Evolutionary conservation across 306 rosid genomes (phyloP).

Genomic region (Casuarina equisetifolia): DNA sequence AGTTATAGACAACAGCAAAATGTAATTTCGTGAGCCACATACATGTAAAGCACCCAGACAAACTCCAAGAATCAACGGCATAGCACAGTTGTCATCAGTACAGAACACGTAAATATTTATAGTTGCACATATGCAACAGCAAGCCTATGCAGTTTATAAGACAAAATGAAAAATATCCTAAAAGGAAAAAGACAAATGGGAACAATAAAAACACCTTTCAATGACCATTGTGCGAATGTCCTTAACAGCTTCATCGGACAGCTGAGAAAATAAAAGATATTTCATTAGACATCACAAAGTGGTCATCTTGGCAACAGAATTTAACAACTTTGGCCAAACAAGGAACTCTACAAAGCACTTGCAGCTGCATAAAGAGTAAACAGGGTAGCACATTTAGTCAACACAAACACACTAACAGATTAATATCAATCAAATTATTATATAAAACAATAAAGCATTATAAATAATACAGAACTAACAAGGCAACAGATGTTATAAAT

Average conservation of each 20-base stretch:
- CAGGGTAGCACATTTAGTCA: background rate
- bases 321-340: background rate
- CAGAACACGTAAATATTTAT: background rate
- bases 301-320: slow-evolving; percentile 21
- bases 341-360: slow-evolving; percentile 8
- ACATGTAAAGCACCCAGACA: background rate
- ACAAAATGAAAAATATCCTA: slow-evolving; percentile 15
- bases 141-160: slow-evolving; percentile 6
- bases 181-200: slow-evolving; percentile 11
- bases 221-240: slow-evolving; percentile 62
- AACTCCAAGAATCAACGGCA: background rate
- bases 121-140: background rate
- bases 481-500: background rate
- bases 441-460: background rate
- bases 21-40: background rate
- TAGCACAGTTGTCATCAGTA: background rate
- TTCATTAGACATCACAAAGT: slow-evolving; percentile 27
- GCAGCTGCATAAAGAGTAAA: background rate
- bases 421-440: background rate
- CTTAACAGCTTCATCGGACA: slow-evolving; percentile 84
- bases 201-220: slow-evolving; percentile 58
- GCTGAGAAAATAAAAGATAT: slow-evolving; percentile 42
- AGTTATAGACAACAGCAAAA: background rate
- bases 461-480: background rate
- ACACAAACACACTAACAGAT: background rate